phyloP scores from a whole-genome alignment of 345 rosid genomes.

The Aegle marmelos region DNA sequence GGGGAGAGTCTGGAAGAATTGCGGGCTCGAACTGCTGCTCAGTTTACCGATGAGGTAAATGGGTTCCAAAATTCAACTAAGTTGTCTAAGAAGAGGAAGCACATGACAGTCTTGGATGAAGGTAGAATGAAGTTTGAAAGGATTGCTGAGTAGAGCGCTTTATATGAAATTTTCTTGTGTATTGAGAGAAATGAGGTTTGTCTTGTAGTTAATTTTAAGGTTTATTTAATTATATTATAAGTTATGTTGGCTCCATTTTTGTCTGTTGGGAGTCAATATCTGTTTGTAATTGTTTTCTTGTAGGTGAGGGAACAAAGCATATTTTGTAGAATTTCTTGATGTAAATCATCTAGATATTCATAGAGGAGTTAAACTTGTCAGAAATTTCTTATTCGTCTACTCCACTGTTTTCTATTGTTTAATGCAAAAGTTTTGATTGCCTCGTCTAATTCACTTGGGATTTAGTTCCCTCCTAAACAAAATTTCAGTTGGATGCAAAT shows the following conservation, averaged over 20 bases:
- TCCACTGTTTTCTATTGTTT: too few species aligned
- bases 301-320: not conserved
- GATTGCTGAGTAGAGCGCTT: constrained; percentile 28
- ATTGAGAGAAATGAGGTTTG: not conserved
- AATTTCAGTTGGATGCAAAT: too few species aligned
- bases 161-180: not conserved
- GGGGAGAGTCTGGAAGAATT: constrained; percentile 83
- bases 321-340: not conserved
- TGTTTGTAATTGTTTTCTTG: constrained; percentile 8
- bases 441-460: too few species aligned
- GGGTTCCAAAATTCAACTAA: constrained; percentile 39
- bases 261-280: not conserved
- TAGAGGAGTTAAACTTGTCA: not conserved
- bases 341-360: not conserved
- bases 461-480: too few species aligned
- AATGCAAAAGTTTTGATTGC: too few species aligned
- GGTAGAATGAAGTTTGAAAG: constrained; percentile 54
- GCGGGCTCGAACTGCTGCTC: constrained; percentile 73
- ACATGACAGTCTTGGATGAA: constrained; percentile 49
- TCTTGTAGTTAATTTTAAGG: not conserved
- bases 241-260: constrained; percentile 9
- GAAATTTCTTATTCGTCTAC: too few species aligned
- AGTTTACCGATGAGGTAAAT: constrained; percentile 54
- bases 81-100: constrained; percentile 65
- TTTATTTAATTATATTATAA: not conserved